Evolutionary conservation across 306 rosid species (phyloP).

Genomic region (Alnus rubra): DNA sequence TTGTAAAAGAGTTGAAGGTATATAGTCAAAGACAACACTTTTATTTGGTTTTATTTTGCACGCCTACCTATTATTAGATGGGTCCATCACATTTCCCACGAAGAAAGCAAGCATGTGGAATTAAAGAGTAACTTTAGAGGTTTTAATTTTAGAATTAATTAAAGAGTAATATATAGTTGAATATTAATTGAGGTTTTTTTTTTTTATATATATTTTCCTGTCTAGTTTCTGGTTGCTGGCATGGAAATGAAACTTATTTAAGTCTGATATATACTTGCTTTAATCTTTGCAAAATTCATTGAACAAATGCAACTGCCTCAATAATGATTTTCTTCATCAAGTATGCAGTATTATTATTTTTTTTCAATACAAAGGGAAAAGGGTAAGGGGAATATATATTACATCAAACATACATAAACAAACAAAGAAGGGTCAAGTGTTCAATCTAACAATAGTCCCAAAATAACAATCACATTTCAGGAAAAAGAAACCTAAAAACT

Average conservation of each 20-base stretch:
- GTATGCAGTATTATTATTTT: not conserved
- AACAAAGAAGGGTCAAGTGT: too few relatives aligned
- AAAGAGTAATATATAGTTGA: not conserved
- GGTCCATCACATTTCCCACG: conserved; percentile 15
- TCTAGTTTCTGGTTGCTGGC: too few relatives aligned
- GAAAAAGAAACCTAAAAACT: too few relatives aligned
- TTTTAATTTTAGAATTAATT: too few relatives aligned
- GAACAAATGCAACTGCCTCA: not conserved
- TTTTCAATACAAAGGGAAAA: too few relatives aligned
- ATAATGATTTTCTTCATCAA: not conserved
- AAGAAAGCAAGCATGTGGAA: not conserved
- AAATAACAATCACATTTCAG: too few relatives aligned
- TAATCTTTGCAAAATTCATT: too few relatives aligned
- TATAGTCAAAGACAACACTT: conserved; percentile 21
- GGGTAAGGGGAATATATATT: too few relatives aligned
- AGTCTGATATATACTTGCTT: too few relatives aligned
- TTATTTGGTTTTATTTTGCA: conserved; percentile 25
- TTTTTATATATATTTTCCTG: not conserved
- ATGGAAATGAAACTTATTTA: too few relatives aligned
- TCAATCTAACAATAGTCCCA: too few relatives aligned
- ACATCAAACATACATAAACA: too few relatives aligned
- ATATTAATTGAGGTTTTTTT: not conserved
- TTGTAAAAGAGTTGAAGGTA: not conserved
- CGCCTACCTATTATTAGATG: conserved; percentile 34
- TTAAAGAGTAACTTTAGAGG: not conserved